Conservation (phyloP, 495 filamentous ascomycete genomes). For the Hypoxylon crocopeplum region DNA sequence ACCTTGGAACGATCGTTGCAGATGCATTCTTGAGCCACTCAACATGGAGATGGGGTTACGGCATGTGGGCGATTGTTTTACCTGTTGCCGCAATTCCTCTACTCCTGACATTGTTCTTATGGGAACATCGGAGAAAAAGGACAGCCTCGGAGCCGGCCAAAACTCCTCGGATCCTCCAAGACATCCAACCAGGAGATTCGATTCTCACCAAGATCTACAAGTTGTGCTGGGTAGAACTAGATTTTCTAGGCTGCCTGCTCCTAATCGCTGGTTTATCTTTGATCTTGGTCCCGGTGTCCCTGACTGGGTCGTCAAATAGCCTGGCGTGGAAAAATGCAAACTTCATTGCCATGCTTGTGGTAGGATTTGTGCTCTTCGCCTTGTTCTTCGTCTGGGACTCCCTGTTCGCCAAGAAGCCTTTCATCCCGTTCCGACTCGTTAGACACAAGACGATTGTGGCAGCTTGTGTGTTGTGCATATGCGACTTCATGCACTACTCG, state of each 20-base stretch:
- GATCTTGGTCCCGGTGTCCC: neutral
- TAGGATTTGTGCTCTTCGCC: neutral
- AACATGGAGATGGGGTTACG: neutral
- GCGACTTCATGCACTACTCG: neutral
- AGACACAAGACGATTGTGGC: neutral
- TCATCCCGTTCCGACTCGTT: neutral
- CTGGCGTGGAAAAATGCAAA: neutral
- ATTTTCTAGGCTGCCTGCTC: neutral
- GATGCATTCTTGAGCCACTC: neutral
- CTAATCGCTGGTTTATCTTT: neutral
- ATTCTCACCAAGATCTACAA: neutral
- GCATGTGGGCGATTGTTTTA: neutral
- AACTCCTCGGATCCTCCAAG: neutral
- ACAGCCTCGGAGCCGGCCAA: neutral
- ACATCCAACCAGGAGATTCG: neutral
- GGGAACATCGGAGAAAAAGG: neutral
- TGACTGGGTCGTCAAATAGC: neutral
- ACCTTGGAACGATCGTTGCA: neutral
- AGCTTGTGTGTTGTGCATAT: neutral
- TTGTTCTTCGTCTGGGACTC: neutral
- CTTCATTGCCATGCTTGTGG: neutral
- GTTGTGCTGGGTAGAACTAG: neutral
- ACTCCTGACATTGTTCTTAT: neutral
- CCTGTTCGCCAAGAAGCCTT: neutral
- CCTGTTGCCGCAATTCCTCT: neutral